A percentile compares a stretch with the other conserved stretches of the same genome.
Evolutionary conservation across 2,329 filamentous ascomycete genomes (phyloP).

Genomic region (Fusarium sp.): DNA sequence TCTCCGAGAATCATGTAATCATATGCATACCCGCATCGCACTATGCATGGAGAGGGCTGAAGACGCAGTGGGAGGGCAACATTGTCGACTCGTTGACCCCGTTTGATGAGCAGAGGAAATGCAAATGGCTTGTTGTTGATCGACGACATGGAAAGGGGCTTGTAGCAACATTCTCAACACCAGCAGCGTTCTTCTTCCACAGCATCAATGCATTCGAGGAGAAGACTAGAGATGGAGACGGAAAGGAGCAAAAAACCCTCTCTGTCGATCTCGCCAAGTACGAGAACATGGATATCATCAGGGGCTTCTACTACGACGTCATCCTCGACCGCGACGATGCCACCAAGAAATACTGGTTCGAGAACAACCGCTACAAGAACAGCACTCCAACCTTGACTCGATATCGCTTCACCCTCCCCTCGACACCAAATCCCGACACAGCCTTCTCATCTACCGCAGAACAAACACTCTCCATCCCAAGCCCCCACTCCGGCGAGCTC

Average conservation of each 20-base stretch:
- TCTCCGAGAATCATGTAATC: constrained; percentile 75
- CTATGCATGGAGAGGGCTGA: constrained; percentile 64
- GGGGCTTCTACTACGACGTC: constrained; percentile 74
- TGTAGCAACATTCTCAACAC: constrained; percentile 72
- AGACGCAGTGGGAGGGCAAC: constrained; percentile 71
- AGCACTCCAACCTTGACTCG: constrained; percentile 53
- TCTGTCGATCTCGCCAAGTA: constrained; percentile 73
- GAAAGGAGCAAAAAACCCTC: constrained; percentile 55
- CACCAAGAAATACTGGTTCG: constrained; percentile 54
- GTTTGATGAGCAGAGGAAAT: constrained; percentile 65
- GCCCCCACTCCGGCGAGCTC: constrained; percentile 68
- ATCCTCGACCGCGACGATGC: constrained; percentile 63
- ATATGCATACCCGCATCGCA: constrained; percentile 77
- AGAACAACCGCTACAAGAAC: constrained; percentile 51
- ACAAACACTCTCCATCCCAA: constrained; percentile 57
- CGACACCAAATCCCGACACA: constrained; percentile 20
- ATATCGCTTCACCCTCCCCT: constrained; percentile 54
- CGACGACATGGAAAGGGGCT: constrained; percentile 68
- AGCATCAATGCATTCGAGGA: constrained; percentile 80
- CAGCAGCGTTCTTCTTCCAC: constrained; percentile 82
- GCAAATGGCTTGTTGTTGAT: constrained; percentile 80
- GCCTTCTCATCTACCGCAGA: constrained; percentile 39
- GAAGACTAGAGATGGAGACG: constrained; percentile 48
- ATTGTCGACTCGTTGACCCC: constrained; percentile 72
- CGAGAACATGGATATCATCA: constrained; percentile 70